Evolutionary conservation across 257 asterid species (phyloP).

Genomic region (Primulina tabacum): DNA sequence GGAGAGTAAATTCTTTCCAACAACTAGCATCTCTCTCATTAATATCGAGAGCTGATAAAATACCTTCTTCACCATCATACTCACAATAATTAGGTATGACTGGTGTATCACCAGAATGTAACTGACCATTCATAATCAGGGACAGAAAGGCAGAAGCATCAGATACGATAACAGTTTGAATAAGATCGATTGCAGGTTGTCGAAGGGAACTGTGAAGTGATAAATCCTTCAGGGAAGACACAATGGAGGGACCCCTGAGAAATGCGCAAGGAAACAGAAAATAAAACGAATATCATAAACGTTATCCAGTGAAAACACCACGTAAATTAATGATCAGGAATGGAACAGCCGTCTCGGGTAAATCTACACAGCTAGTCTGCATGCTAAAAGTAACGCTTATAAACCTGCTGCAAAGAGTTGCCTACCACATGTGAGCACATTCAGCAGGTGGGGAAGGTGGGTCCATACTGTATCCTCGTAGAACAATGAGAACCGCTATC

Average conservation of each 20-base stretch:
- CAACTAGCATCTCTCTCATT: constrained; percentile 60
- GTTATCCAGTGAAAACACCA: constrained; percentile 14
- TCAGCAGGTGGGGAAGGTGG: constrained; percentile 98
- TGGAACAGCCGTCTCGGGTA: constrained; percentile 11
- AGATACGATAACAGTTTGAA: constrained; percentile 72
- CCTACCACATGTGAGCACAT: constrained; percentile 98
- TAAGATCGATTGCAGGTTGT: constrained; percentile 92
- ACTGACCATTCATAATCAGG: constrained; percentile 48
- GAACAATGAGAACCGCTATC: constrained; percentile 81
- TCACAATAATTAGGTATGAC: constrained; percentile 34
- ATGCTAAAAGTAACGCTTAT: constrained; percentile 25
- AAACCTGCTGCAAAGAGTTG: constrained; percentile 25
- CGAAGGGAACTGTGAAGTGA: constrained; percentile 83
- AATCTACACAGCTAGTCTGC: constrained; percentile 13
- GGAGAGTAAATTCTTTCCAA: constrained; percentile 75
- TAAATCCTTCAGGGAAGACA: constrained; percentile 72
- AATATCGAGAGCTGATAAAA: constrained; percentile 38
- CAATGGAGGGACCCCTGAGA: constrained; percentile 88
- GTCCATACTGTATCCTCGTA: constrained; percentile 87
- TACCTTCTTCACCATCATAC: constrained; percentile 61
- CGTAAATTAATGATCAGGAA: constrained; percentile 19
- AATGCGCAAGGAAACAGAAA: constrained; percentile 22
- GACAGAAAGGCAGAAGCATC: constrained; percentile 88
- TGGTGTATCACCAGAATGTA: constrained; percentile 51
- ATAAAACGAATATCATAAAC: constrained; percentile 5